These are phyloP conservation scores for Lachancea quebecensis DNA, from an alignment of 805 yeast species.

Conservation along the genomic window DNA sequence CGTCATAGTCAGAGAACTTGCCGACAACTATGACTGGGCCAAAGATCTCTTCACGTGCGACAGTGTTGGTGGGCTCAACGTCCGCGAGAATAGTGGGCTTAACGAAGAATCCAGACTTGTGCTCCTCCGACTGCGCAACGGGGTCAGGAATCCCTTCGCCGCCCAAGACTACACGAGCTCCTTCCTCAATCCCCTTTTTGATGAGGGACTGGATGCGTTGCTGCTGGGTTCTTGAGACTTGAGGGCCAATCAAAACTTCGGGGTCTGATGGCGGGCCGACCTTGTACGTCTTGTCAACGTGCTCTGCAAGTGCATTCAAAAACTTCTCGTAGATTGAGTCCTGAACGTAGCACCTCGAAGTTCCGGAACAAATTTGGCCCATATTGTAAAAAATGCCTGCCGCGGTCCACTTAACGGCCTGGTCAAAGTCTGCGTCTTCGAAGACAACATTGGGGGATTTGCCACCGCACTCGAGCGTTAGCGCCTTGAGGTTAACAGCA, in stretches of 20 bases:
- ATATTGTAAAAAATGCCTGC: constrained; percentile 52
- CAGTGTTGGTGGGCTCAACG: constrained; percentile 35
- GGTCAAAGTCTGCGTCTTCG: constrained; percentile 41
- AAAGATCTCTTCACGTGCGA: constrained; percentile 44
- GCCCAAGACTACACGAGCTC: constrained; percentile 44
- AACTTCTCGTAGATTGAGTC: constrained; percentile 48
- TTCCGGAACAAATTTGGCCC: constrained; percentile 62
- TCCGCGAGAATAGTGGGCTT: constrained; percentile 45
- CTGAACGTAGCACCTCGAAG: constrained; percentile 52
- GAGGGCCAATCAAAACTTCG: constrained; percentile 46
- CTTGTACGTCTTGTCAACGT: constrained; percentile 33
- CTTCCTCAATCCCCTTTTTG: constrained; percentile 43
- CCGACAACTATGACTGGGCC: constrained; percentile 46
- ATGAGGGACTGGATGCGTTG: constrained; percentile 41
- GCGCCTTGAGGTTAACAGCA: constrained; percentile 39
- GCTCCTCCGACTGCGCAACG: constrained; percentile 14
- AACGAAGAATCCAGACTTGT: constrained; percentile 33
- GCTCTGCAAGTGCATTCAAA: constrained; percentile 34
- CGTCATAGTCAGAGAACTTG: constrained; percentile 38
- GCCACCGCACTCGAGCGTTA: constrained; percentile 48
- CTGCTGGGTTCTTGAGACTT: constrained; percentile 46
- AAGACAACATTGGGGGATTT: constrained; percentile 44
- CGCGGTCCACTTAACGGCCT: constrained; percentile 46
- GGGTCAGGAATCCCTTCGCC: constrained; percentile 33
- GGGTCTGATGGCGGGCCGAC: constrained; percentile 41